Evolutionary conservation across 257 asterid species (phyloP).

Genomic region (Haberlea rhodopensis): DNA sequence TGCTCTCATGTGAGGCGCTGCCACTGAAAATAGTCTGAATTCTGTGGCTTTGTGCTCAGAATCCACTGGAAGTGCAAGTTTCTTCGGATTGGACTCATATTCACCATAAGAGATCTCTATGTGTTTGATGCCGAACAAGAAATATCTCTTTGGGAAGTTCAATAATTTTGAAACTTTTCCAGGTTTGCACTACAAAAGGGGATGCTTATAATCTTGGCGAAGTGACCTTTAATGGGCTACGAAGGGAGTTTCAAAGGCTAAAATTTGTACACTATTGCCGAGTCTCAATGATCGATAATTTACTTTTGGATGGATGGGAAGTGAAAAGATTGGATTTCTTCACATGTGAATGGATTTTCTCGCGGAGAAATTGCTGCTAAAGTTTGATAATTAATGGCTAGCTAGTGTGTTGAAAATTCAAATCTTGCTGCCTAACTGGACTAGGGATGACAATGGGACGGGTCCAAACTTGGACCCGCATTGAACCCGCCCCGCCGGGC

Average conservation of each 20-base stretch:
- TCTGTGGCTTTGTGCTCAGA: constrained; percentile 76
- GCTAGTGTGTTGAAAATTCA: constrained; percentile 23
- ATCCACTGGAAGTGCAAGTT: constrained; percentile 63
- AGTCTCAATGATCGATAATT: constrained; percentile 35
- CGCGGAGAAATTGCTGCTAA: background rate
- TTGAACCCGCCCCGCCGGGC: no score
- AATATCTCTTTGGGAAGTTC: background rate
- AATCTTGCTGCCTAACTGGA: constrained; percentile 23
- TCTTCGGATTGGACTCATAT: constrained; percentile 27
- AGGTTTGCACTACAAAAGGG: background rate
- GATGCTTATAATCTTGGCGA: constrained; percentile 7
- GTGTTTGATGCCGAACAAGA: constrained; percentile 15
- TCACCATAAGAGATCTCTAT: constrained; percentile 39
- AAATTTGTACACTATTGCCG: constrained; percentile 37
- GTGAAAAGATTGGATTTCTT: background rate
- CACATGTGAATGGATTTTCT: background rate
- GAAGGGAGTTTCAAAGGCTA: constrained; percentile 16
- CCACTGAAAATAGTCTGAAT: constrained; percentile 46
- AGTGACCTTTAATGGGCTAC: constrained; percentile 24
- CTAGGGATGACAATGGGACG: no score
- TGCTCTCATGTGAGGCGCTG: constrained; percentile 82
- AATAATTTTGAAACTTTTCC: background rate
- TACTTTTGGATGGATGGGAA: constrained; percentile 6
- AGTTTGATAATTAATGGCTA: constrained; percentile 26
- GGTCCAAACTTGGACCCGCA: no score